Evolutionary conservation across 805 yeast genomes (phyloP).

Genomic region (Pichia kluyveri): DNA sequence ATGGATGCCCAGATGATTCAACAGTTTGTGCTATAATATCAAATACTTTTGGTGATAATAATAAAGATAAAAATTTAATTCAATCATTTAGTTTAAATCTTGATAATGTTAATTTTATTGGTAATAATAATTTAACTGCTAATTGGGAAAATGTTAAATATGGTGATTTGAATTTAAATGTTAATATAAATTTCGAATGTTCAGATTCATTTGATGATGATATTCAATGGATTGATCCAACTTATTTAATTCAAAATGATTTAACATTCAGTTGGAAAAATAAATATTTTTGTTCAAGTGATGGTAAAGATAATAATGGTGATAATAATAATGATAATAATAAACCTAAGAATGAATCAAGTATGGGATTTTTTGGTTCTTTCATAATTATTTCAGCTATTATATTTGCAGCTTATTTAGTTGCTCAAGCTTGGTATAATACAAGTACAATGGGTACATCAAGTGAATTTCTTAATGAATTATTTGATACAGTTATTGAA

Average conservation of each 20-base stretch:
- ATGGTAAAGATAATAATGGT: constrained; percentile 10
- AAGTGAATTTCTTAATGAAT: constrained; percentile 64
- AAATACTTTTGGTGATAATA: constrained; percentile 26
- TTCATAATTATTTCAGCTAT: constrained; percentile 66
- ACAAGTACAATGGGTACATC: constrained; percentile 55
- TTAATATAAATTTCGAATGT: constrained; percentile 38
- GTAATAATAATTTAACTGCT: constrained; percentile 25
- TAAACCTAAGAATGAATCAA: constrained; percentile 18
- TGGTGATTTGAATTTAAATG: constrained; percentile 46
- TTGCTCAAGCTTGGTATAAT: constrained; percentile 68
- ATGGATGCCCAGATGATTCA: constrained; percentile 59
- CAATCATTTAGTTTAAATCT: constrained; percentile 30
- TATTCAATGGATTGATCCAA: constrained; percentile 3
- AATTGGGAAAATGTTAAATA: constrained; percentile 48
- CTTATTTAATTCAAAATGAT: neutral
- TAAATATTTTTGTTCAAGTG: constrained; percentile 6
- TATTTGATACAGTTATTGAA: constrained; percentile 57
- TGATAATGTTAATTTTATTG: constrained; percentile 14
- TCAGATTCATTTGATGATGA: constrained; percentile 19
- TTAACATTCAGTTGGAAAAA: constrained; percentile 16
- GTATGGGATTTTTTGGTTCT: constrained; percentile 82
- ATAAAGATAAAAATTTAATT: constrained; percentile 39
- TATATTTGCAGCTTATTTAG: constrained; percentile 59
- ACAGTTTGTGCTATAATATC: constrained; percentile 59
- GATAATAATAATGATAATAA: constrained; percentile 7